Percentiles rank a stretch among this genome's conserved stretches.
Evolutionary conservation across 371 early-diverging fungal species (phyloP).

Genomic region (Lichtheimia hyalospora): DNA sequence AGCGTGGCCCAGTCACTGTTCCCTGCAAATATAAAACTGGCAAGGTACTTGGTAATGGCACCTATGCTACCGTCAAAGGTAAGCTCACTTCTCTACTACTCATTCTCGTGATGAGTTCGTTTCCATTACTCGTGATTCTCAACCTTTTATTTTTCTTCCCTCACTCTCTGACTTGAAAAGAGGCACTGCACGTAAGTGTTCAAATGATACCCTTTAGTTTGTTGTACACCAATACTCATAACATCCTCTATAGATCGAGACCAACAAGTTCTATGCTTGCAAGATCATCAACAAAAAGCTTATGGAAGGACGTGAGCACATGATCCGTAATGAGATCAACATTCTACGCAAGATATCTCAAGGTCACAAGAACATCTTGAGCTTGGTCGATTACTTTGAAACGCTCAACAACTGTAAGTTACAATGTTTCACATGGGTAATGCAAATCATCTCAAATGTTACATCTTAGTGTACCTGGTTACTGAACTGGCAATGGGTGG

Average conservation of each 20-base stretch:
- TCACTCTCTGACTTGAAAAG: constrained; percentile 19
- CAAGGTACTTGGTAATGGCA: constrained; percentile 65
- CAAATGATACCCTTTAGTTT: neutral
- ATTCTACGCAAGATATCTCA: constrained; percentile 82
- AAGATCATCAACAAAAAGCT: constrained; percentile 91
- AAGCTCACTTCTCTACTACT: constrained; percentile 3
- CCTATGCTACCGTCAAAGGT: constrained; percentile 76
- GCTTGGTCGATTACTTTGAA: constrained; percentile 90
- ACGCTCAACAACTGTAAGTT: constrained; percentile 81
- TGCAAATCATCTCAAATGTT: neutral
- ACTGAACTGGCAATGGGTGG: constrained; percentile 90
- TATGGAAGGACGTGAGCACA: constrained; percentile 86
- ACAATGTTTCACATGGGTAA: neutral
- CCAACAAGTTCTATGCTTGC: constrained; percentile 84
- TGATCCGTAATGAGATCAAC: constrained; percentile 90
- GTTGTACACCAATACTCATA: neutral
- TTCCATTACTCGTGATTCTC: constrained; percentile 3
- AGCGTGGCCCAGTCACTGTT: constrained; percentile 42
- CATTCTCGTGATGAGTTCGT: neutral
- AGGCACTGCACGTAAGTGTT: constrained; percentile 50
- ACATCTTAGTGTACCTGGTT: constrained; percentile 75
- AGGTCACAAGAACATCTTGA: constrained; percentile 86
- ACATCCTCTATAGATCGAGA: constrained; percentile 61
- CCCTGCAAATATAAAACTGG: constrained; percentile 77
- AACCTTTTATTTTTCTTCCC: neutral